These are phyloP conservation scores for Herpetomonas tarakana DNA, from an alignment of 208 protist species.

Conservation along the genomic window DNA sequence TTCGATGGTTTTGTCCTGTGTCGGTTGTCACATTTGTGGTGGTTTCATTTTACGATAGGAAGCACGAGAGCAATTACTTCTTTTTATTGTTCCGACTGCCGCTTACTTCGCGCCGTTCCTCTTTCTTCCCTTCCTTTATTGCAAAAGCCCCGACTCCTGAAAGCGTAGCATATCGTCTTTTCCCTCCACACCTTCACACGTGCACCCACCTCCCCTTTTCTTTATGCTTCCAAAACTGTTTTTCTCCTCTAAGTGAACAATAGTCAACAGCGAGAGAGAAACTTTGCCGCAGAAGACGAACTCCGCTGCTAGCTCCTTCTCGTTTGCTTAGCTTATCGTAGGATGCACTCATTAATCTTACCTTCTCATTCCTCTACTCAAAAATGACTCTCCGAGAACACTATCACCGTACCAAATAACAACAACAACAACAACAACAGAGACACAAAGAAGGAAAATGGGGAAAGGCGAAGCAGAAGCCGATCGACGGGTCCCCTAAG, in stretches of 20 bases:
- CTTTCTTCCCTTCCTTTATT: too few relatives aligned
- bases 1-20: too few relatives aligned
- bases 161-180: conserved; percentile 1
- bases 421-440: background rate
- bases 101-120: too few relatives aligned
- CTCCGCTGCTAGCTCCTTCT: background rate
- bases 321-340: conserved; percentile 1
- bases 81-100: too few relatives aligned
- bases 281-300: background rate
- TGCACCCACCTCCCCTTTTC: background rate
- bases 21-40: too few relatives aligned
- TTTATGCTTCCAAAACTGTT: background rate
- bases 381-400: conserved; percentile 5
- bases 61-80: too few relatives aligned
- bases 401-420: background rate
- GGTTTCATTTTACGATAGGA: too few relatives aligned
- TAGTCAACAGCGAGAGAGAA: background rate
- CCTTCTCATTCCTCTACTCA: background rate
- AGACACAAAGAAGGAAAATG: background rate
- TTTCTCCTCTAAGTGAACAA: background rate
- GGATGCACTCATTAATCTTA: conserved; percentile 5
- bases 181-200: background rate
- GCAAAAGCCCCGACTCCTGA: too few relatives aligned
- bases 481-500: too few relatives aligned
- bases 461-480: too few relatives aligned